These are phyloP conservation scores for Neoboletus subvelutipes DNA, from an alignment of 768 basidiomycete species.

Conservation along the genomic window DNA sequence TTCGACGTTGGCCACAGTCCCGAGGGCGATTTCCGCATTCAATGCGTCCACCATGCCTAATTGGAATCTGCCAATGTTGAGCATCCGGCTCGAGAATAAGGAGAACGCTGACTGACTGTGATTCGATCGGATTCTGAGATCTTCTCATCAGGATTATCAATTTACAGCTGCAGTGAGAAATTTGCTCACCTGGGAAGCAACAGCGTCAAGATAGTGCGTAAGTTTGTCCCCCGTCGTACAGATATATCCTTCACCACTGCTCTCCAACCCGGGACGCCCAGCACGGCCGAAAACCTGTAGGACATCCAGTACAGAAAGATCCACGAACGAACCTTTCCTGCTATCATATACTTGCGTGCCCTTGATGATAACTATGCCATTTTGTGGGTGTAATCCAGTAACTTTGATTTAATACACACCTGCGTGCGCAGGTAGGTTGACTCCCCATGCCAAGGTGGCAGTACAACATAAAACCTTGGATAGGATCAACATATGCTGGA, in stretches of 20 bases:
- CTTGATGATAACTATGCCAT: constrained; percentile 79
- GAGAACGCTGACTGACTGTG: constrained; percentile 56
- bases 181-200: constrained; percentile 73
- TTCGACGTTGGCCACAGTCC: constrained; percentile 82
- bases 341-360: constrained; percentile 97
- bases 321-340: constrained; percentile 83
- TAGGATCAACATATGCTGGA: background rate
- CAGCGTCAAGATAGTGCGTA: constrained; percentile 82
- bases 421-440: constrained; percentile 97
- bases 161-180: background rate
- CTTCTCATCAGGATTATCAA: background rate
- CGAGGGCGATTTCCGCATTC: constrained; percentile 93
- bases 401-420: constrained; percentile 45
- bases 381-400: constrained; percentile 10
- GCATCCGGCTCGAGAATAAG: background rate
- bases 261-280: constrained; percentile 83
- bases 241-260: constrained; percentile 94
- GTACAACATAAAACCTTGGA: constrained; percentile 93
- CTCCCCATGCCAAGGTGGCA: constrained; percentile 98
- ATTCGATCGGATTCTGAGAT: constrained; percentile 88
- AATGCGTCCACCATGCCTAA: constrained; percentile 85
- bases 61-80: constrained; percentile 54
- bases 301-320: constrained; percentile 93
- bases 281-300: constrained; percentile 98
- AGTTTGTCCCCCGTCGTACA: constrained; percentile 95